Base-by-base conservation (phyloP, 495 filamentous ascomycete genomes). In the Hypoxylon perforatum region DNA sequence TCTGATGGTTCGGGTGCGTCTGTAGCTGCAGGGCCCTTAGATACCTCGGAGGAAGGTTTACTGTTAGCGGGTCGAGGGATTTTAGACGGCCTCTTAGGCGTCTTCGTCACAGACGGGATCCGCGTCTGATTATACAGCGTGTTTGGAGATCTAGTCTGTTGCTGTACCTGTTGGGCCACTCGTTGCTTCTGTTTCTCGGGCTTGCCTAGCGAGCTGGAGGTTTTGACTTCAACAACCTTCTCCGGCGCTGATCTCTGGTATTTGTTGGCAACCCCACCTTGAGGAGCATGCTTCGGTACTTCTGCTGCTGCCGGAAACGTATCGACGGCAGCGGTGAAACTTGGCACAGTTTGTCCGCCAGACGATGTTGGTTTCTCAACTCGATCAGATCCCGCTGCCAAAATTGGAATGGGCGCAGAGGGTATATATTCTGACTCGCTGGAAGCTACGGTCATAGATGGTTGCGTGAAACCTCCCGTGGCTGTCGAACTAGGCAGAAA, bases 391-490 rank as follows among this genome's bases (percentile, higher is more conserved):
- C 7, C 18, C 17, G 2, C 21, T 11, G 12, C n/a, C 4, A n/a
- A 9, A 21, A 23, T 18, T 1, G 54, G 35, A 41, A 21, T 33
- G 25, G 41, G 19, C 22, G 56, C 33, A 4, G 61, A 56, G 23
- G 19, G 33, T 21, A 25, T 39, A 15, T 48, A 54, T 21, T 50
- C 46, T 8, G 61, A 48, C 25, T 58, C 68, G 8, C 14, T 36
- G 10, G 68, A 64, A 8, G 57, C 57, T 10, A 42, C 9, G 10
- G 54, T 45, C 11, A 3, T 19, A 9, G 35, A 8, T 9, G 0
- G 17, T 18, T 23, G 11, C 46, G 45, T 6, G 69, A 28, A 17
- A 52, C 35, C n/a, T 19, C 44, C 10, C 23, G 36, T 42, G 51
- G 15, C 8, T 15, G 47, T 57, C 25, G 41, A 11, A 28, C 23